A percentile compares a stretch with the other conserved stretches of the same genome.
Evolutionary conservation across 805 yeast species (phyloP).

Genomic region (Metschnikowia aberdeeniae): DNA sequence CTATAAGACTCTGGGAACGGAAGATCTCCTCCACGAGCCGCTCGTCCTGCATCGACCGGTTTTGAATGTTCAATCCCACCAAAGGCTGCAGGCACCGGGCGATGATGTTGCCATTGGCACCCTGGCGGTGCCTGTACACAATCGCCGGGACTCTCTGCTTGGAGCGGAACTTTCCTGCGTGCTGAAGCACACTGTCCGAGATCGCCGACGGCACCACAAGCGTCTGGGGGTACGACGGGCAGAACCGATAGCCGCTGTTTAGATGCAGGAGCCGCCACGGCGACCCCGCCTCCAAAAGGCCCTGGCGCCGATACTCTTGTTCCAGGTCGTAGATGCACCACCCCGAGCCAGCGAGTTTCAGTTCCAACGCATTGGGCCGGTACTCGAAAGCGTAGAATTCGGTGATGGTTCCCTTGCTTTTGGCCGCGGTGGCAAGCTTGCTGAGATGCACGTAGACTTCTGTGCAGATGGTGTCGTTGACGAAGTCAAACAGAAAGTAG

Average conservation of each 20-base stretch:
- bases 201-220: slow-evolving; percentile 71
- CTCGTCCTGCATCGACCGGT: slow-evolving; percentile 89
- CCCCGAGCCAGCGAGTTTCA: slow-evolving; percentile 45
- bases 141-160: slow-evolving; percentile 81
- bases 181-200: slow-evolving; percentile 76
- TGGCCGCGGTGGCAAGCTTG: slow-evolving; percentile 57
- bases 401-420: slow-evolving; percentile 37
- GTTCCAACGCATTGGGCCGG: slow-evolving; percentile 68
- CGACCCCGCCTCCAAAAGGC: slow-evolving; percentile 32
- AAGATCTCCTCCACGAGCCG: slow-evolving; percentile 72
- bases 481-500: slow-evolving; percentile 72
- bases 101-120: slow-evolving; percentile 66
- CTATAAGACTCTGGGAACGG: slow-evolving; percentile 44
- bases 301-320: slow-evolving; percentile 73
- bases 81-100: slow-evolving; percentile 91
- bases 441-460: slow-evolving; percentile 73
- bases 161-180: slow-evolving; percentile 83
- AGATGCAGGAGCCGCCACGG: slow-evolving; percentile 70
- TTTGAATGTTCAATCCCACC: slow-evolving; percentile 77
- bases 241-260: slow-evolving; percentile 61
- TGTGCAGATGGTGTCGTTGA: slow-evolving; percentile 50
- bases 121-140: slow-evolving; percentile 61
- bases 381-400: slow-evolving; percentile 77
- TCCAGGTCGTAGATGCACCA: slow-evolving; percentile 68
- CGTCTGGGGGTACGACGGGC: slow-evolving; percentile 69